A percentile compares a stretch with the other conserved stretches of the same genome.
phyloP scores from a whole-genome alignment of 805 yeast species.

The Sugiyamaella valdiviana region DNA sequence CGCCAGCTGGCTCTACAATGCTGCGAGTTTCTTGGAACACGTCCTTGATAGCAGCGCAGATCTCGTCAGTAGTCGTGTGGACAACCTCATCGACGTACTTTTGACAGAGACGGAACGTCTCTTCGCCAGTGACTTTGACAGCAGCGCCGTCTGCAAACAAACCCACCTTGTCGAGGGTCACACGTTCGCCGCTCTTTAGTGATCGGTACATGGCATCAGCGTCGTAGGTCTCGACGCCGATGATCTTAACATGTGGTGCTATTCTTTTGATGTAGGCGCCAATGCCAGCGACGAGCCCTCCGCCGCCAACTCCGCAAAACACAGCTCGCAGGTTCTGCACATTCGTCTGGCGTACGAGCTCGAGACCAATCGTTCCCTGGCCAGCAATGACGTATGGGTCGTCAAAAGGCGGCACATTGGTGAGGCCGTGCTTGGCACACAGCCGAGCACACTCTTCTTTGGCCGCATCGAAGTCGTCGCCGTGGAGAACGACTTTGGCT shows the following conservation, averaged over 20 bases:
- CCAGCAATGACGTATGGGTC: conserved; percentile 98
- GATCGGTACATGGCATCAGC: conserved; percentile 89
- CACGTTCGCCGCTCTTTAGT: conserved; percentile 48
- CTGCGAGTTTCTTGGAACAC: conserved; percentile 93
- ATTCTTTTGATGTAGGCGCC: conserved; percentile 85
- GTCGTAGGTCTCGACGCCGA: conserved; percentile 94
- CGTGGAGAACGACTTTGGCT: conserved; percentile 85
- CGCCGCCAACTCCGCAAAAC: conserved; percentile 94
- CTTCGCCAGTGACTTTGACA: conserved; percentile 82
- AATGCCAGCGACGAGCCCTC: conserved; percentile 89
- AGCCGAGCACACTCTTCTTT: conserved; percentile 81
- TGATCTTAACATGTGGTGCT: conserved; percentile 94
- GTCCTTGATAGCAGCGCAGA: conserved; percentile 95
- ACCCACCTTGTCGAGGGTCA: conserved; percentile 70
- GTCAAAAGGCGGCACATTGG: conserved; percentile 96
- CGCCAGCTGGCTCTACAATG: conserved; percentile 95
- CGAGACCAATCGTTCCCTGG: conserved; percentile 96
- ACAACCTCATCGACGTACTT: conserved; percentile 86
- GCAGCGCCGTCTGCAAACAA: conserved; percentile 98
- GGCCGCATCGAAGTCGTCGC: conserved; percentile 94
- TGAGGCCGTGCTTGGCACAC: conserved; percentile 60
- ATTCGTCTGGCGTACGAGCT: conserved; percentile 79
- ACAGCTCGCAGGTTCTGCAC: conserved; percentile 74
- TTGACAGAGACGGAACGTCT: conserved; percentile 75
- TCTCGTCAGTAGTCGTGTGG: conserved; percentile 82